These are phyloP conservation scores for Meyerozyma elateridarum DNA, from an alignment of 1,139 yeast species.

Conservation along the genomic window DNA sequence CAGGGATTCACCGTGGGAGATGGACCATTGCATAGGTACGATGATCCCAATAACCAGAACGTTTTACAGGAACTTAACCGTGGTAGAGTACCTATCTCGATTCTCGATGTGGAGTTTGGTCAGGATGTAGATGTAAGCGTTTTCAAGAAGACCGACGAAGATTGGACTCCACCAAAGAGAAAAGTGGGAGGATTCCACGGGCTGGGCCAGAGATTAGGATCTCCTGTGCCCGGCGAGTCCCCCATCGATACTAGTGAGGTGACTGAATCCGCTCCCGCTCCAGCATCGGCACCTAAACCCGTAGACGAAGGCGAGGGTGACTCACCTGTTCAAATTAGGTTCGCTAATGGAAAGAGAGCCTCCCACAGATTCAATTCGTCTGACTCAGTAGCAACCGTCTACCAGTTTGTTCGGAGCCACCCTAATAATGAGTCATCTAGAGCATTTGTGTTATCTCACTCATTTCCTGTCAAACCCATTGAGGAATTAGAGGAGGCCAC, in stretches of 20 bases:
- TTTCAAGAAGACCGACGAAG: conserved; percentile 75
- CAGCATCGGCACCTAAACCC: conserved; percentile 16
- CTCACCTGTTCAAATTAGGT: conserved; percentile 73
- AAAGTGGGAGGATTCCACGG: conserved; percentile 73
- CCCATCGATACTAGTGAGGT: conserved; percentile 13
- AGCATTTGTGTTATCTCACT: conserved; percentile 65
- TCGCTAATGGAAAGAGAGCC: conserved; percentile 74
- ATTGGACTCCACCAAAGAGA: conserved; percentile 68
- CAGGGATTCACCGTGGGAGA: conserved; percentile 95
- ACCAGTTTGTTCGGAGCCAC: conserved; percentile 56
- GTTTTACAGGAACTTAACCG: conserved; percentile 76
- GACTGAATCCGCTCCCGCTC: conserved; percentile 10
- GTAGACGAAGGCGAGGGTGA: conserved; percentile 53
- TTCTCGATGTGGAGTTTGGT: conserved; percentile 79
- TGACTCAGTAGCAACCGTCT: conserved; percentile 65
- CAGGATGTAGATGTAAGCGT: conserved; percentile 96
- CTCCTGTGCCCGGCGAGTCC: conserved; percentile 75
- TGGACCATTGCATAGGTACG: conserved; percentile 79
- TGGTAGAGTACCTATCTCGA: conserved; percentile 89
- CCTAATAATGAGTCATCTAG: conserved; percentile 40
- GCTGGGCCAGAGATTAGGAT: conserved; percentile 83
- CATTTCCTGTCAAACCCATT: conserved; percentile 80
- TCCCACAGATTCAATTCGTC: conserved; percentile 61
- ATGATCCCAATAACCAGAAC: conserved; percentile 79
- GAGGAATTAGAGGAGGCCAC: conserved; percentile 47